These are phyloP conservation scores for Caryopteris hybrid DNA, from an alignment of 305 asterid species.

Conservation along the genomic window DNA sequence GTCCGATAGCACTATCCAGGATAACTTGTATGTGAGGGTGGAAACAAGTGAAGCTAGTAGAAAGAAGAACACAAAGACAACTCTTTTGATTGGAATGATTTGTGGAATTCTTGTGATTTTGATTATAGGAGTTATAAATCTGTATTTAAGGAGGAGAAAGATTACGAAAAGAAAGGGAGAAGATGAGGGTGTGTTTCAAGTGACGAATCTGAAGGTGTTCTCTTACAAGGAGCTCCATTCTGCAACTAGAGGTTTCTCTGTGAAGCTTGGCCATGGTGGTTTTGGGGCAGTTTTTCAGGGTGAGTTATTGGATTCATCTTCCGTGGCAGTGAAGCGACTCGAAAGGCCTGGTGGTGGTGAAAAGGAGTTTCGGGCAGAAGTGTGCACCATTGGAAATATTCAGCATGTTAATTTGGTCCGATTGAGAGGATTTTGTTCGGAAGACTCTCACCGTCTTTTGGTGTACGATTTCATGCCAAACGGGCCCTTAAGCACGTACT, in stretches of 20 bases:
- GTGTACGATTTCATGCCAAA: constrained; percentile 82
- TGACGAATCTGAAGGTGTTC: constrained; percentile 56
- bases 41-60: constrained; percentile 16
- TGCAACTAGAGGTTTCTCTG: constrained; percentile 64
- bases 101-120: constrained; percentile 45
- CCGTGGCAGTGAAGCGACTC: constrained; percentile 74
- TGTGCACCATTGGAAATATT: constrained; percentile 72
- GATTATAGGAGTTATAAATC: constrained; percentile 26
- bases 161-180: constrained; percentile 31
- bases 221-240: constrained; percentile 65
- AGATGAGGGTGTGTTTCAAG: constrained; percentile 45
- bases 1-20: constrained; percentile 38
- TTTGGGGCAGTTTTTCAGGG: constrained; percentile 79
- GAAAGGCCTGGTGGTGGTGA: constrained; percentile 78
- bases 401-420: constrained; percentile 79
- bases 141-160: constrained; percentile 38
- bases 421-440: constrained; percentile 71
- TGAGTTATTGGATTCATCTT: constrained; percentile 42
- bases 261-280: constrained; percentile 81
- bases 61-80: constrained; percentile 24
- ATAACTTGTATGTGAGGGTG: constrained; percentile 47
- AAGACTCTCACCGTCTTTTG: constrained; percentile 64
- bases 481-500: constrained; percentile 62
- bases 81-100: constrained; percentile 38
- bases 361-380: constrained; percentile 75